Base-by-base conservation (phyloP, 371 early-diverging fungal species). In the Saksenaea vasiformis region DNA sequence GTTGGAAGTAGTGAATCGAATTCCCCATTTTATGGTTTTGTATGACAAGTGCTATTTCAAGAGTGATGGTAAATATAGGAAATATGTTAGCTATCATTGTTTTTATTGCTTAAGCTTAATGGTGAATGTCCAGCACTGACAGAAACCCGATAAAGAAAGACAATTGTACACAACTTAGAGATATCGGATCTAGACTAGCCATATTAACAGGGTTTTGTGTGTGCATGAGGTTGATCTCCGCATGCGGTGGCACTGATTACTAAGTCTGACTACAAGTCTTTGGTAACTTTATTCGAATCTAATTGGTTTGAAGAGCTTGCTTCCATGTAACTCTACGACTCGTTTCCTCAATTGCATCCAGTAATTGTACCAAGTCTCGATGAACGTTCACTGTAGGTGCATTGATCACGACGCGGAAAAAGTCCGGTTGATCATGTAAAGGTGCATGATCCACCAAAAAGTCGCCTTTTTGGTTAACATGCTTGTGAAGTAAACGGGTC, bases 321-420 rank as follows among this genome's bases (percentile, higher is more conserved):
- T 56, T 2, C 81, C 78, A 80, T 17, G 69, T 65, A 31, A 78
- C 66, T 2, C 58, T 35, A 37, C 57, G 55, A 27, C 70, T 69
- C 11, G 64, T 68, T 41, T 65, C 68, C 60, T 85, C 86, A 55
- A 93, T 87, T 26, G 83, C 77, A 27, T 82, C 78, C 26, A 91
- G 73, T 5, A 93, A 66, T 47, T 61, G 67, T 14, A 66, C 70
- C 44, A 92, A 67, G 28, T 91, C 85, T 31, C 76, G 66, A 60
- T 76, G 69, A 22, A 76, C 66, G 22, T 77, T 70, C 27, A 91
- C 84, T 28, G 77, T 77, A 5, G 92, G 91, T 14, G 85, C 85
- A 72, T 92, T 91, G 59, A 91, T 72, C 7, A 90, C 90, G 13
- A 92, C 77, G 22, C 93, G 79, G 72, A 91, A 89, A 66, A 93